Conservation (phyloP, 805 yeast species). For the Grigorovia transvaalensis region DNA sequence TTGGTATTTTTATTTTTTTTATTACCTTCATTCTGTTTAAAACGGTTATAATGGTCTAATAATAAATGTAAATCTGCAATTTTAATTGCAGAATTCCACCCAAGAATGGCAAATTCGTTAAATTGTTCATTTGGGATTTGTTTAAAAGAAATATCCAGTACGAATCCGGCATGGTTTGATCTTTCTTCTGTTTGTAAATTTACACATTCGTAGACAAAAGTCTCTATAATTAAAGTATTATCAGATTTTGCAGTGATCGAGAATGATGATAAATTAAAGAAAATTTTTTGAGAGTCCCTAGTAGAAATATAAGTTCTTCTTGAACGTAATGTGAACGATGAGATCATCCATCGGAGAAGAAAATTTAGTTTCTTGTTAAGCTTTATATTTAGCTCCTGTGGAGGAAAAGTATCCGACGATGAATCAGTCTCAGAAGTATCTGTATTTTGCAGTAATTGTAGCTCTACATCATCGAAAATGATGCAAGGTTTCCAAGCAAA, state of each 20-base stretch:
- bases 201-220: conserved; percentile 13
- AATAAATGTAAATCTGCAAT: conserved; percentile 13
- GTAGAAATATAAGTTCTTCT: conserved; percentile 6
- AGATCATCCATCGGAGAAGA: not conserved
- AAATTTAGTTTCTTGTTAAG: not conserved
- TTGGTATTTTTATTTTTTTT: not conserved
- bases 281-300: conserved; percentile 5
- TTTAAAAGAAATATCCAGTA: conserved; percentile 6
- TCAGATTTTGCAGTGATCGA: conserved; percentile 10
- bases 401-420: not conserved
- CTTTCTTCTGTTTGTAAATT: conserved; percentile 9
- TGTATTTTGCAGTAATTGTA: not conserved
- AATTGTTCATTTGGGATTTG: not conserved
- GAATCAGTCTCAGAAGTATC: too few relatives aligned
- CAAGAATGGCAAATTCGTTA: conserved; percentile 5
- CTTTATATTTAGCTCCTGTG: not conserved
- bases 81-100: conserved; percentile 16
- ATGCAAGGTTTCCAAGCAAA: conserved; percentile 15
- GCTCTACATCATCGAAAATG: conserved; percentile 11
- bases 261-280: conserved; percentile 12
- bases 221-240: conserved; percentile 10
- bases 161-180: conserved; percentile 14
- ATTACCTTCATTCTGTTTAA: not conserved
- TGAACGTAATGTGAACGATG: not conserved
- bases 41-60: conserved; percentile 1